Percentiles rank a stretch among this genome's conserved stretches.
Evolutionary conservation across 2,329 filamentous ascomycete species (phyloP).

Genomic region (Ophiocordyceps robertsii): DNA sequence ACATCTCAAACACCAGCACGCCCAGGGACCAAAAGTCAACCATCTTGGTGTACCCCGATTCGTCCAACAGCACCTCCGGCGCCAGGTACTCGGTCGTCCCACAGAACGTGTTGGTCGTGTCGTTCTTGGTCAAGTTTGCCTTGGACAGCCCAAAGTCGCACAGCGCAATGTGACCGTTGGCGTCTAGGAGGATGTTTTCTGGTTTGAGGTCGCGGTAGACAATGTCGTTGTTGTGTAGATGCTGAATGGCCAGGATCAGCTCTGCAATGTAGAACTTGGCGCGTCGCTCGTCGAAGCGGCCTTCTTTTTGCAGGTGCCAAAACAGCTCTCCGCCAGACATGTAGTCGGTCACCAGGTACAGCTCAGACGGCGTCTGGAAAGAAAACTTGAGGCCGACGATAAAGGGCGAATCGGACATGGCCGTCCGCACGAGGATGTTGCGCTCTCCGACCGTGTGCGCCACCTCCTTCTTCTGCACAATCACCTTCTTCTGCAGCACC

Average conservation of each 20-base stretch:
- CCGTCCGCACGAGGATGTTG: constrained; percentile 93
- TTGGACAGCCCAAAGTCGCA: constrained; percentile 98
- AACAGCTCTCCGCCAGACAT: constrained; percentile 98
- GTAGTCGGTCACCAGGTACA: constrained; percentile 98
- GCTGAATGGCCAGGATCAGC: constrained; percentile 85
- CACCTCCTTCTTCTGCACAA: constrained; percentile 99
- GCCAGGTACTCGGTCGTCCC: constrained; percentile 96
- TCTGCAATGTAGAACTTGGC: constrained; percentile 99
- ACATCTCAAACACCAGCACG: constrained; percentile 98
- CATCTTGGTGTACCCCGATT: constrained; percentile 98
- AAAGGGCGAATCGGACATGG: constrained; percentile 89
- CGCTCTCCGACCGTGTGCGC: constrained; percentile 93
- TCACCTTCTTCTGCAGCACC: constrained; percentile 97
- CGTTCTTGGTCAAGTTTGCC: constrained; percentile 91
- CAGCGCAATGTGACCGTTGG: constrained; percentile 92
- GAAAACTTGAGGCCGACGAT: constrained; percentile 98
- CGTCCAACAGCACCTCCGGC: constrained; percentile 86
- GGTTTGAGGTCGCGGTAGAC: constrained; percentile 96
- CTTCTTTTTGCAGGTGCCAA: constrained; percentile 97
- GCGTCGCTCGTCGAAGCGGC: constrained; percentile 83
- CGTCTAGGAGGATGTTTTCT: constrained; percentile 92
- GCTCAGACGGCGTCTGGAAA: constrained; percentile 91
- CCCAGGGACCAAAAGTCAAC: constrained; percentile 99
- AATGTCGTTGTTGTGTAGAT: constrained; percentile 92
- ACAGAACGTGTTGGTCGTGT: constrained; percentile 97